These are phyloP conservation scores for Wallacemonas sp. DNA, from an alignment of 208 protist genomes.

Conservation along the genomic window DNA sequence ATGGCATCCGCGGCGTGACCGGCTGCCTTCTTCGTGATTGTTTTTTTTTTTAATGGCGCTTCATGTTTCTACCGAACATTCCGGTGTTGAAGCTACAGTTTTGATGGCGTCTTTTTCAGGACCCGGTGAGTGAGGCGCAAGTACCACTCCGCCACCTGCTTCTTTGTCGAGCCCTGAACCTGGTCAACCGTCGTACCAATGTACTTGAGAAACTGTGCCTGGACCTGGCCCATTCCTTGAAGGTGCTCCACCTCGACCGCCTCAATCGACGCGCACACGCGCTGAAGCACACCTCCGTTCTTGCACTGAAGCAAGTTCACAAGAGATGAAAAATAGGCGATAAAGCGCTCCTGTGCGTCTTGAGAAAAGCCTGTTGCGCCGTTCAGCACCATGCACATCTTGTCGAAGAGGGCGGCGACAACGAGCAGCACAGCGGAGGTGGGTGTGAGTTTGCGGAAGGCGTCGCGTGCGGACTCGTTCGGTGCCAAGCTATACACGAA, in stretches of 20 bases:
- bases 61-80: too few species aligned
- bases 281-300: slow-evolving; percentile 54
- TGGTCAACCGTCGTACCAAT: slow-evolving; percentile 52
- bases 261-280: slow-evolving; percentile 83
- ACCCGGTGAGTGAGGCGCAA: slow-evolving; percentile 51
- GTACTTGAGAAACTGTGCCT: slow-evolving; percentile 70
- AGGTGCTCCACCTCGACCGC: slow-evolving; percentile 76
- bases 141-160: slow-evolving; percentile 75
- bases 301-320: slow-evolving; percentile 76
- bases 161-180: slow-evolving; percentile 56
- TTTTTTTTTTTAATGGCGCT: too few species aligned
- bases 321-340: slow-evolving; percentile 75
- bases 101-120: slow-evolving; percentile 25
- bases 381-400: slow-evolving; percentile 64
- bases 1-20: too few species aligned
- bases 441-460: slow-evolving; percentile 49
- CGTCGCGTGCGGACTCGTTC: slow-evolving; percentile 13
- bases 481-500: neutral
- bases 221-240: slow-evolving; percentile 34
- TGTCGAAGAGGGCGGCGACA: slow-evolving; percentile 75
- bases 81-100: too few species aligned
- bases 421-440: slow-evolving; percentile 67
- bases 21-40: too few species aligned
- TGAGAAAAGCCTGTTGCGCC: slow-evolving; percentile 19
- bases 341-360: slow-evolving; percentile 44